Evolutionary conservation across 176 grass and related monocot species (phyloP), one percentile per base, ranked within the genome.

Genomic region (Carex scoparia): DNA sequence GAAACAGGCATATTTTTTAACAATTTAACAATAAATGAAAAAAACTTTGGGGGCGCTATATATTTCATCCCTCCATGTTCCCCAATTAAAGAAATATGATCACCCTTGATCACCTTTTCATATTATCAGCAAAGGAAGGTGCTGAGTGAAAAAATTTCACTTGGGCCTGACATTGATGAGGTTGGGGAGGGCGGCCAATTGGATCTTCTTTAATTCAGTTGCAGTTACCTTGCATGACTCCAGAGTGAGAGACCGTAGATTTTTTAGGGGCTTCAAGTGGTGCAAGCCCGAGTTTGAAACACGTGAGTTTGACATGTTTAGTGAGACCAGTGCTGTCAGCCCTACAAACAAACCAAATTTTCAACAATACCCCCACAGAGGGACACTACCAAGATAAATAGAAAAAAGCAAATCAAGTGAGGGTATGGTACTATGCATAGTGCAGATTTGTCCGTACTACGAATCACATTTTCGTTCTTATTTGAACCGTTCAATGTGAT

Each of bases 191-290:
- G 87, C 87, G n/a, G 87, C 77, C 78, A 92, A 51, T 27, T 87
- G 93, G 63, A 99, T 83, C 87, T 99, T 99, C 88, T 94, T 94
- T 59, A 99, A 87, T 84, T 94, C 96, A 0, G n/a, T 80, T 15
- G 87, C 88, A 0, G 97, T 96, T 23, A 99, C 97, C 90, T 90
- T 94, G 93, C 90, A 94, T 4, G 93, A 95, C 73, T 94, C 97
- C 76, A 99, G 86, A 10, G 90, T 85, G 71, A 99, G 73, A 42
- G 91, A 95, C 10, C 87, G 85, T 53, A 99, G 90, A 80, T 86
- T 91, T 70, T 87, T 94, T 81, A 99, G 73, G 0, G 86, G 87
- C 85, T 92, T 99, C 86, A 99, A 88, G 80, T 99, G 91, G 65
- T 92, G 93, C 63, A 99, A 86, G 15, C 93, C 93, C 0, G 62